A percentile compares a stretch with the other conserved stretches of the same genome.
These are phyloP conservation scores for Rhodotorula sp. DNA, from an alignment of 1,284 basidiomycete genomes.

Conservation along the genomic window DNA sequence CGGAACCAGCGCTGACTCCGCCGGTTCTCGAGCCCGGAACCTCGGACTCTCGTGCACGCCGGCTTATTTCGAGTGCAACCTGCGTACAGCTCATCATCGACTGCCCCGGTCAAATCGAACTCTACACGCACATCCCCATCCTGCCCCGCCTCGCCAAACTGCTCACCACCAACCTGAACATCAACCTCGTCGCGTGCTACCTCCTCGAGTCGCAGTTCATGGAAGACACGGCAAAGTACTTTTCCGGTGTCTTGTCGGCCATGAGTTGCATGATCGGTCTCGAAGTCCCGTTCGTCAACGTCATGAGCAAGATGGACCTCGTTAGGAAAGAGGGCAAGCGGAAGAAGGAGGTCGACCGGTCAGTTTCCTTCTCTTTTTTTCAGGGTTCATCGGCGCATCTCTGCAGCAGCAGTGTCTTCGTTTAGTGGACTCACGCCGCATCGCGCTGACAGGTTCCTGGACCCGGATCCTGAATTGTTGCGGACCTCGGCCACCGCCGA, in stretches of 20 bases:
- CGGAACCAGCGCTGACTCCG: not conserved
- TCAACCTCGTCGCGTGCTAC: slow-evolving; percentile 80
- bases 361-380: slow-evolving; percentile 33
- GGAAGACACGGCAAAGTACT: slow-evolving; percentile 98
- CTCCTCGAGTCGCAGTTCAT: slow-evolving; percentile 97
- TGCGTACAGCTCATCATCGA: slow-evolving; percentile 72
- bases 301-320: slow-evolving; percentile 99
- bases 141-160: slow-evolving; percentile 79
- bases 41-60: not conserved
- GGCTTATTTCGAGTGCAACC: not conserved
- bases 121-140: slow-evolving; percentile 97
- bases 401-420: not conserved
- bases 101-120: slow-evolving; percentile 97
- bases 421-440: not conserved
- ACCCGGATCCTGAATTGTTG: slow-evolving; percentile 91
- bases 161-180: slow-evolving; percentile 61
- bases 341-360: slow-evolving; percentile 72
- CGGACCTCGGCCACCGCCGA: slow-evolving; percentile 63
- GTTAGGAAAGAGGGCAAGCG: slow-evolving; percentile 66
- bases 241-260: slow-evolving; percentile 94
- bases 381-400: not conserved
- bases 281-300: slow-evolving; percentile 92
- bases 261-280: slow-evolving; percentile 99
- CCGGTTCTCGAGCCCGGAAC: not conserved
- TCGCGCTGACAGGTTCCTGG: slow-evolving; percentile 69